A percentile compares a stretch with the other conserved stretches of the same genome.
phyloP scores from a whole-genome alignment of 116 monocot genomes.

The Iris pallida region DNA sequence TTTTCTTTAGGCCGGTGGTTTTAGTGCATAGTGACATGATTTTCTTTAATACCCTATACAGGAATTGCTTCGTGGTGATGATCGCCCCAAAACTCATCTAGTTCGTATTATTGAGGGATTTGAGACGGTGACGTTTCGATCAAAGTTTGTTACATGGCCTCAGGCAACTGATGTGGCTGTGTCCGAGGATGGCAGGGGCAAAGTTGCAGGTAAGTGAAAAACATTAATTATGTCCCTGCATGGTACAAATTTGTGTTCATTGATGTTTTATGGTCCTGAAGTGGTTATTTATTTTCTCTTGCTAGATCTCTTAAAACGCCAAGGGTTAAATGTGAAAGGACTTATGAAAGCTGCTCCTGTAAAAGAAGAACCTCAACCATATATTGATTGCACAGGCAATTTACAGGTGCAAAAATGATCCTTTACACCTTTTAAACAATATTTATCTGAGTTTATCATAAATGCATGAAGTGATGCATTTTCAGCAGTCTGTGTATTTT shows the following conservation, averaged over 20 bases:
- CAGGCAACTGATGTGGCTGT: conserved; percentile 54
- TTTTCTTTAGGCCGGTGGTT: not conserved
- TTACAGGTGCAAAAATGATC: conserved; percentile 52
- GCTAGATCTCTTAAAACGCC: conserved; percentile 85
- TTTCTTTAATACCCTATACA: conserved; percentile 9
- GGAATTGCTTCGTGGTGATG: conserved; percentile 33
- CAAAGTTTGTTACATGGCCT: conserved; percentile 83
- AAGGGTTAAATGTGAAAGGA: conserved; percentile 92
- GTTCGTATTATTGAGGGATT: conserved; percentile 55
- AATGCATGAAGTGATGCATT: not conserved
- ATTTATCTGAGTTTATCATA: not conserved
- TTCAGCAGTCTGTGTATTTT: not conserved
- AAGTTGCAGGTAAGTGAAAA: conserved; percentile 69
- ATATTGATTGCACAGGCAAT: conserved; percentile 97
- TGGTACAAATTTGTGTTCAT: not conserved
- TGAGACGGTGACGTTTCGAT: conserved; percentile 60
- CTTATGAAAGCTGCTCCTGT: conserved; percentile 72
- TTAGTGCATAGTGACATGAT: conserved; percentile 1
- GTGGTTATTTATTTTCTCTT: conserved; percentile 9
- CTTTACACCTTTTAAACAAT: not conserved
- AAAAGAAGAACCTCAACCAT: conserved; percentile 95
- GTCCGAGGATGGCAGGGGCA: conserved; percentile 90
- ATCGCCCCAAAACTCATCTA: conserved; percentile 30
- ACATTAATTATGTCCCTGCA: not conserved
- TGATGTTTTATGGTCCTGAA: not conserved